Conservation (phyloP, 1,284 basidiomycete species). For the Ganoderma sinense region DNA sequence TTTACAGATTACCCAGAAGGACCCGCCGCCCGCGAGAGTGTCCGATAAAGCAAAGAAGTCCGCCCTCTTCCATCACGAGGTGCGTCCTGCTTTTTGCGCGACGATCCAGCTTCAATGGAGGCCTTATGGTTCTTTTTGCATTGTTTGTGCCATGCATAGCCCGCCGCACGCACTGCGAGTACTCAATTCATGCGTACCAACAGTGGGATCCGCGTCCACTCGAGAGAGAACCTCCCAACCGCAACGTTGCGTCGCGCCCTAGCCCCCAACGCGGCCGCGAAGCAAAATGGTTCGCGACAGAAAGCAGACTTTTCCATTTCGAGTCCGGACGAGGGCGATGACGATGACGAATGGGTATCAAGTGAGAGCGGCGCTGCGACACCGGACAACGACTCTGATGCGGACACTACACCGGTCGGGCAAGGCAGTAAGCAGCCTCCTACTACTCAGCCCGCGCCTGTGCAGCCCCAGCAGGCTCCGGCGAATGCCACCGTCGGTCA, state of each 20-base stretch:
- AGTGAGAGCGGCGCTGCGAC: slow-evolving; percentile 78
- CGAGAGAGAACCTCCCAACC: slow-evolving; percentile 54
- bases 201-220: slow-evolving; percentile 57
- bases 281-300: slow-evolving; percentile 44
- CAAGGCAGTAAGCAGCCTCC: slow-evolving; percentile 25
- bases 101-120: slow-evolving; percentile 19
- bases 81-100: slow-evolving; percentile 39
- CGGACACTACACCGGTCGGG: slow-evolving; percentile 43
- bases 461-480: slow-evolving; percentile 20
- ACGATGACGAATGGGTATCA: slow-evolving; percentile 78
- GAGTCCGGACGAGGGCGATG: slow-evolving; percentile 56
- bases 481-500: slow-evolving; percentile 33
- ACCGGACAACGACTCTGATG: slow-evolving; percentile 59
- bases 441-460: slow-evolving; percentile 24
- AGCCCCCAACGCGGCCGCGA: slow-evolving; percentile 43
- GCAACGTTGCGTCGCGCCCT: slow-evolving; percentile 39
- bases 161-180: slow-evolving; percentile 40
- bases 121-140: slow-evolving; percentile 14
- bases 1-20: slow-evolving; percentile 74
- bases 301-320: slow-evolving; percentile 68
- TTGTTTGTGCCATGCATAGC: slow-evolving; percentile 28
- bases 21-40: slow-evolving; percentile 49
- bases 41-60: slow-evolving; percentile 61
- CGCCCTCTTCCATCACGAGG: slow-evolving; percentile 50
- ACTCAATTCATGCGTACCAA: slow-evolving; percentile 52